Evolutionary conservation across 1,284 basidiomycete genomes (phyloP).

Genomic region (Phylloboletellus chloephorus): DNA sequence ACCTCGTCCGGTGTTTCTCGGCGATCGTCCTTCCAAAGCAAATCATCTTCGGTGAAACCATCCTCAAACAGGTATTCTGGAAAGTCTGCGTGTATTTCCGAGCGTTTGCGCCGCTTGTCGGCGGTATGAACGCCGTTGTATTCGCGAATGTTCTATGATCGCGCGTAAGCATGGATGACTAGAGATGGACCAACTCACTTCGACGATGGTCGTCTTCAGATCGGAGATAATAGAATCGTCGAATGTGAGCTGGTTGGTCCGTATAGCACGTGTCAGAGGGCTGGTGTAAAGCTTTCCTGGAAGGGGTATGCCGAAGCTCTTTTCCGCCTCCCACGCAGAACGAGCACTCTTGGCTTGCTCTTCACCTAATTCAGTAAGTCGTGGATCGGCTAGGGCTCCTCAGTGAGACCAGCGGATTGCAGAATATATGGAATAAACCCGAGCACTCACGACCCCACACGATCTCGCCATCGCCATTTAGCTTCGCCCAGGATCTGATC

Average conservation of each 20-base stretch:
- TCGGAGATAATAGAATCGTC: constrained; percentile 34
- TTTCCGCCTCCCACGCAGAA: constrained; percentile 56
- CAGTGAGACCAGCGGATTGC: neutral
- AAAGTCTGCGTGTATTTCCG: constrained; percentile 51
- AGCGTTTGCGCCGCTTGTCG: constrained; percentile 56
- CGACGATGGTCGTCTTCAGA: constrained; percentile 40
- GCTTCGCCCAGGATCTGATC: constrained; percentile 60
- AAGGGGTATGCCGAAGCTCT: constrained; percentile 47
- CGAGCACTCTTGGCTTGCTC: constrained; percentile 57
- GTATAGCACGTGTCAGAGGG: constrained; percentile 68
- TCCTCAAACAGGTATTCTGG: constrained; percentile 61
- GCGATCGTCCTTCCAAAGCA: constrained; percentile 58
- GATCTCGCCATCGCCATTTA: constrained; percentile 66
- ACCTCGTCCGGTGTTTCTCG: constrained; percentile 62
- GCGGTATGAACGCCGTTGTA: constrained; percentile 69
- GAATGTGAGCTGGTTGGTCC: constrained; percentile 66
- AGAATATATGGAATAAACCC: neutral
- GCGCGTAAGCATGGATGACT: neutral
- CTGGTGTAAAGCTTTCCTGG: constrained; percentile 64
- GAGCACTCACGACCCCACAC: constrained; percentile 69
- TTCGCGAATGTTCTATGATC: constrained; percentile 60
- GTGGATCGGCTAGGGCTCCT: constrained; percentile 57
- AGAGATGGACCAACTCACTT: constrained; percentile 36
- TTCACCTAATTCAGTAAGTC: constrained; percentile 63
- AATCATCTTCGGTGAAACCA: constrained; percentile 68